Percentiles rank a stretch among this genome's conserved stretches.
Conservation (phyloP, 768 basidiomycete species). For the Termitomyces heimii region DNA sequence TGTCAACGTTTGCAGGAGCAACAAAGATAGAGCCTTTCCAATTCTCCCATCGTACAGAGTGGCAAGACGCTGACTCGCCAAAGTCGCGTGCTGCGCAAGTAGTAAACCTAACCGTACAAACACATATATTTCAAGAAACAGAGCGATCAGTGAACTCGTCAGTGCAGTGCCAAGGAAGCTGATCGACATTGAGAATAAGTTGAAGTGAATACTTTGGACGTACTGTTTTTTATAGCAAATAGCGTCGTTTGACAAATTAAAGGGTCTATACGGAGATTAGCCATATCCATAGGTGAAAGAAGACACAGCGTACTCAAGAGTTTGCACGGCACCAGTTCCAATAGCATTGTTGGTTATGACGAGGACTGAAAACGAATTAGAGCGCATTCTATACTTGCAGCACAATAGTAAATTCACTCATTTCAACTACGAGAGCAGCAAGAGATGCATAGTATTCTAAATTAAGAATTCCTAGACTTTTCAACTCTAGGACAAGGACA, state of each 20-base stretch:
- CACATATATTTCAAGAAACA: slow-evolving; percentile 5
- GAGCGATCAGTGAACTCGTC: slow-evolving; percentile 5
- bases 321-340: slow-evolving; percentile 7
- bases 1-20: slow-evolving; percentile 9
- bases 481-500: slow-evolving; percentile 10
- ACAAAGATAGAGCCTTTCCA: slow-evolving; percentile 5
- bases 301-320: background rate
- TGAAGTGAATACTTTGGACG: background rate
- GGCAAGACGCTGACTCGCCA: background rate
- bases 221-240: slow-evolving; percentile 13
- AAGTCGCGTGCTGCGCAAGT: background rate
- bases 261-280: background rate
- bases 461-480: slow-evolving; percentile 4
- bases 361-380: slow-evolving; percentile 3
- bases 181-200: background rate
- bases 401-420: slow-evolving; percentile 1
- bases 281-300: background rate
- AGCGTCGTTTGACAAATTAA: background rate
- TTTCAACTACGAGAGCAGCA: slow-evolving; percentile 1
- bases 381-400: background rate
- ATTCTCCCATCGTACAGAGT: slow-evolving; percentile 7
- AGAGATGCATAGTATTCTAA: slow-evolving; percentile 6
- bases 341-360: slow-evolving; percentile 11
- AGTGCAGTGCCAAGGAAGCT: slow-evolving; percentile 13
- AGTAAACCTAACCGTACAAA: slow-evolving; percentile 1